Percentiles rank a stretch among this genome's conserved stretches.
phyloP scores from a whole-genome alignment of 179 eudicot genomes.

The Beta lomatogona region DNA sequence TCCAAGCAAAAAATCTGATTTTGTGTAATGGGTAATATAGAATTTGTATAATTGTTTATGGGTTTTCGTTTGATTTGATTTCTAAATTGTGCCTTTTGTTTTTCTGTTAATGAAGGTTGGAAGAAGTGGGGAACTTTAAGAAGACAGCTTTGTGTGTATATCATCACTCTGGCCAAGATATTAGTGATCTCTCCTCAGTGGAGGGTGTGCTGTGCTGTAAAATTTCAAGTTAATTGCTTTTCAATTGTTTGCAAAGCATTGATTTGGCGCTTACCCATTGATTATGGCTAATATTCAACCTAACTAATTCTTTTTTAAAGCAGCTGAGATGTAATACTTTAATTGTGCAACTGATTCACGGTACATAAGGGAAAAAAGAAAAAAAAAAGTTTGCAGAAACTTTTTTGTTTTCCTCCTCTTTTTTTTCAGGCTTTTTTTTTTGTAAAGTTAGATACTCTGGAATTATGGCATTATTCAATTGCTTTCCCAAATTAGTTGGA shows the following conservation, averaged over 20 bases:
- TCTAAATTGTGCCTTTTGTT: not conserved
- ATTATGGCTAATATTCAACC: conserved; percentile 67
- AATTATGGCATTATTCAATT: conserved; percentile 49
- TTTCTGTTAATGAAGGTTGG: not conserved
- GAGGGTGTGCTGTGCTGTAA: conserved; percentile 36
- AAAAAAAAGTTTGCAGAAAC: not conserved
- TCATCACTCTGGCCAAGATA: conserved; percentile 45
- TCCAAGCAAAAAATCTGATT: conserved; percentile 6
- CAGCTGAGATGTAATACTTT: conserved; percentile 29
- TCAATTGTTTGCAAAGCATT: conserved; percentile 38
- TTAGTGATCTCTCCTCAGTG: conserved; percentile 38
- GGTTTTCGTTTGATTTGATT: not conserved
- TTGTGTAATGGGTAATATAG: conserved; percentile 19
- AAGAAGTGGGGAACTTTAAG: conserved; percentile 27
- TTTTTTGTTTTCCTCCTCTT: not conserved
- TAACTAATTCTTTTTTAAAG: conserved; percentile 5
- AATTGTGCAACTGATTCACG: conserved; percentile 5
- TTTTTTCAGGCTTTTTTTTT: not conserved
- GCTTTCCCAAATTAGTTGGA: conserved; percentile 46
- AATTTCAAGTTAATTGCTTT: conserved; percentile 23
- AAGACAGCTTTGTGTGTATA: conserved; percentile 26
- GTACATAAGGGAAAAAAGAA: not conserved
- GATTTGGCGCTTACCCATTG: conserved; percentile 69
- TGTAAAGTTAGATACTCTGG: not conserved
- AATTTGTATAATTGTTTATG: not conserved